Base-by-base conservation (phyloP, 1,139 yeast species). In the Arxiozyma slooffiae region DNA sequence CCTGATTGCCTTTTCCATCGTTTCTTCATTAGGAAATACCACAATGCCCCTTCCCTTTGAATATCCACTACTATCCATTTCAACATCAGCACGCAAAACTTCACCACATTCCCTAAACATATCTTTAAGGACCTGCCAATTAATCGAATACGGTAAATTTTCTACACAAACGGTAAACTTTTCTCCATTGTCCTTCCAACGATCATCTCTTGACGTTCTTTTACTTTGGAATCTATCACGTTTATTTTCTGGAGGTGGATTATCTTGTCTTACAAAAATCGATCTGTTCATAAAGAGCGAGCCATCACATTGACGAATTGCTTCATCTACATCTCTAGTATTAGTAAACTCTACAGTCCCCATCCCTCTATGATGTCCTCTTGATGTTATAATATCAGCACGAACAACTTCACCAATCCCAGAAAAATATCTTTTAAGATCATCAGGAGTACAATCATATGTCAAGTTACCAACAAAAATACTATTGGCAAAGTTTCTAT, bases 311-410 rank as follows among this genome's bases (percentile, higher is more conserved):
- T 79, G 76, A 50, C 75, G 73, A 58, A 92, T 88, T 23, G 97
- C 97, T 40, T 73, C 76, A 50, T 76, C 77, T 3, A 90, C 97
- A 53, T 81, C 87, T 23, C 79, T 83, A 52, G 77, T 73, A 50
- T 74, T 73, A 8, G 81, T 74, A 63, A 84, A 92, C 67, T 92
- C 97, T 41, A 92, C 97, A 24, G 96, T 87, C 47, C 90, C 94
- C 92, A 83, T 85, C 55, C 98, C 90, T 72, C 95, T 74, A 67
- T 90, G 84, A 61, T 87, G 86, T 50, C 95, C 95, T 59, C 85
- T 78, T 53, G 80, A 77, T 16, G 85, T 82, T 52, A 90, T 85
- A 51, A 92, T 85, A 66, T 90, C 97, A 2, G 97, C 96, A 59
- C 89, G 79, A 21, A 84, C 77, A 47, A 92, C 88, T 39, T 77